Evolutionary conservation across 2,329 filamentous ascomycete genomes (phyloP), one percentile per base, ranked within the genome.

Genomic region (Nemania serpens): DNA sequence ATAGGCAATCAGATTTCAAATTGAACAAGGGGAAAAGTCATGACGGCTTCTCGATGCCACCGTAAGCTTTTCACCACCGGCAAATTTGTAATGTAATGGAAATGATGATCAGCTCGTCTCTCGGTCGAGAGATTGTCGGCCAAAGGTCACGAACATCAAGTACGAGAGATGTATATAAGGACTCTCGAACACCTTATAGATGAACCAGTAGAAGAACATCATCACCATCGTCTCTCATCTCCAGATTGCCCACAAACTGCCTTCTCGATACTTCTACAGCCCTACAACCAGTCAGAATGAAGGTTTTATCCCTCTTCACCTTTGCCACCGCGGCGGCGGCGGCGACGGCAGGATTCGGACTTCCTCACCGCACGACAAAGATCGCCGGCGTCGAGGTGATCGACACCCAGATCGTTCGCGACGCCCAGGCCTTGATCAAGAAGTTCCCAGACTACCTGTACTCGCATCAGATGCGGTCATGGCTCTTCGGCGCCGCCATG

Each of bases 381-480:
- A 58, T 66, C 37, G 62, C 59, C 13, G 62, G 62, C 17, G 62
- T 66, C 34, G 59, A 66, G 29, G 59, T 65, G 33, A 59, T 66
- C 62, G 47, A 66, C 39, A 65, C 64, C 11, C 59, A 47, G 18
- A 63, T 65, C 18, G 59, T 66, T 10, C 62, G 64, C 13, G 62
- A 64, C 51, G 59, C 52, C 11, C 62, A 54, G 36, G 43, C 50
- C n/a, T 20, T 61, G 22, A 63, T 65, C 39, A 48, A 54, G 49
- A 3, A 60, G 50, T 66, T 66, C 51, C 58, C 56, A 3, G 54
- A 59, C 53, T 65, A 60, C 45, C 51, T 62, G 18, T 66, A 61
- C 49, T 62, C 58, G 34, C 62, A 66, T 33, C 52, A 61, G 39
- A 61, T 65, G 56, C 50, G 62, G 11, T 63, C 54, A 3, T 66